Evolutionary conservation across 2,329 filamentous ascomycete genomes (phyloP).

Genomic region (Trichophaea hybrida): DNA sequence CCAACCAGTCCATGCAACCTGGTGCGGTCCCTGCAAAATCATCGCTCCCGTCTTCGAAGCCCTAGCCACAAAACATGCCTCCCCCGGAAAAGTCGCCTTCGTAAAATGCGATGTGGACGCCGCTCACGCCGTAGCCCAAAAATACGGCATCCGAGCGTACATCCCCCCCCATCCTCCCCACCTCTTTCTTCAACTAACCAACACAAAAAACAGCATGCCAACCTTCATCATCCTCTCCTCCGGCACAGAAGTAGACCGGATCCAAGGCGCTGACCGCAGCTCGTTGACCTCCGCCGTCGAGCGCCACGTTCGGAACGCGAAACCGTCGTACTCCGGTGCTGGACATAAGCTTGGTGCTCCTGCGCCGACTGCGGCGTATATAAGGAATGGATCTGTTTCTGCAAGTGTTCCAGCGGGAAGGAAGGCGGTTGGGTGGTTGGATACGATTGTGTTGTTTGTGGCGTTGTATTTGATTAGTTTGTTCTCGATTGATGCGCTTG

Average conservation of each 20-base stretch:
- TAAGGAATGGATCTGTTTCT: neutral
- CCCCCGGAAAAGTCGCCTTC: slow-evolving; percentile 62
- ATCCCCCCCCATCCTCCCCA: slow-evolving; percentile 25
- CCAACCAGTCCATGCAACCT: slow-evolving; percentile 65
- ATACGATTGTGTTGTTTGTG: neutral
- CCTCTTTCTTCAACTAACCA: neutral
- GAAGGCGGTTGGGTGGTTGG: neutral
- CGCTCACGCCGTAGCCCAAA: slow-evolving; percentile 56
- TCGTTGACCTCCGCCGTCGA: slow-evolving; percentile 48
- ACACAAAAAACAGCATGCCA: slow-evolving; percentile 43
- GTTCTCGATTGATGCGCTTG: slow-evolving; percentile 1
- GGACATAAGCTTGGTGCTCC: slow-evolving; percentile 14
- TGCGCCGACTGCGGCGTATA: neutral
- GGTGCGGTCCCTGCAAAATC: slow-evolving; percentile 69
- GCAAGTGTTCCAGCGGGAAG: neutral
- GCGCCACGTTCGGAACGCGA: slow-evolving; percentile 9
- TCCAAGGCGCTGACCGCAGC: slow-evolving; percentile 58
- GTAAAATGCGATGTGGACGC: slow-evolving; percentile 73
- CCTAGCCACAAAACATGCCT: slow-evolving; percentile 56
- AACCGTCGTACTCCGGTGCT: slow-evolving; percentile 6
- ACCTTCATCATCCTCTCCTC: slow-evolving; percentile 84
- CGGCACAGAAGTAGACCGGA: slow-evolving; percentile 50
- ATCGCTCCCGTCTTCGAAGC: slow-evolving; percentile 73
- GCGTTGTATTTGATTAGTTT: slow-evolving; percentile 1
- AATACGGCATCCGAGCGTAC: slow-evolving; percentile 57